Base-by-base conservation (phyloP, 305 asterid species). In the Caryopteris hybrid region DNA sequence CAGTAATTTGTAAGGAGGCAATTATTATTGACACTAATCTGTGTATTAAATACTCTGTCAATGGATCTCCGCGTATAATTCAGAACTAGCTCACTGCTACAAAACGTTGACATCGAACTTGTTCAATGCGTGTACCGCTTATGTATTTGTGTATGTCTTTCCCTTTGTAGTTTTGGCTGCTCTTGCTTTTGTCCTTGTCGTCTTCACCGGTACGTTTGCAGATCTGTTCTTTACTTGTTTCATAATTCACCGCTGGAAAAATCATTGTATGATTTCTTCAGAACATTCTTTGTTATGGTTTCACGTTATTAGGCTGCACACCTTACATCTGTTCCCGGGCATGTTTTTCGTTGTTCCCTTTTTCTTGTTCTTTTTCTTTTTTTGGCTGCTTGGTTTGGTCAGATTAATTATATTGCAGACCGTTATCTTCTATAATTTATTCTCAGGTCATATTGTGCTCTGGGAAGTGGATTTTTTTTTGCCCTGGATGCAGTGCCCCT, bases 201-300 rank as follows among this genome's bases (percentile, higher is more conserved):
- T 53, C 77, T 52, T 55, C 75, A 31, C 55, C 62, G 76, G 86
- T 76, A 74, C 51, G 70, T 64, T 57, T 67, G 31, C 36, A 79
- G 86, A 82, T 82, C 86, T 74, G 76, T 61, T 71, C 61, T 46
- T 75, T 75, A 14, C 64, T 38, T 66, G 29, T 27, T 69, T 58
- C 39, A 14, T 45, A 6, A 57, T 76, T 70, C 8, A 17, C 64
- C 45, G 25, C 21, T 41, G 5, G 29, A 29, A 54, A 29, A 47
- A 55, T 36, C 4, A 41, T 63, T 25, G 16, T 22, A 18, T 27
- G 21, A 5, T 69, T 66, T 64, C 36, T 66, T 51, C 51, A 36
- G 25, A 14, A 42, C 54, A 50, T 70, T 27, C 52, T 14, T 31
- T 21, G 59, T 52, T 46, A 25, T 9, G 60, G 53, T 12, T 54